Conservation (phyloP, 495 filamentous ascomycete species). For the Pyrenopolyporus hunteri region DNA sequence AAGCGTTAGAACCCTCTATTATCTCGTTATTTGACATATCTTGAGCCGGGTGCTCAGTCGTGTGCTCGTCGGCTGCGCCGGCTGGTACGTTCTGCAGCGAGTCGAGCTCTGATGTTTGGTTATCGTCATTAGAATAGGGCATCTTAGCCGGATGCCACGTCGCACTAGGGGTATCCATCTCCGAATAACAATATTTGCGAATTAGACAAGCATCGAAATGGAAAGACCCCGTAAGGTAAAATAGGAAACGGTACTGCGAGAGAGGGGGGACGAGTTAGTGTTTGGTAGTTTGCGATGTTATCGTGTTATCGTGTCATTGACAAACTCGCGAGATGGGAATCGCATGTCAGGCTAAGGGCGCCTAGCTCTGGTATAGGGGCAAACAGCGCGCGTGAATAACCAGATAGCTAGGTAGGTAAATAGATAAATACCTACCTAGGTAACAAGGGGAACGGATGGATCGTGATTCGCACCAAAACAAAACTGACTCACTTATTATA, state of each 20-base stretch:
- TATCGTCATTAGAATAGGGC: slow-evolving; percentile 52
- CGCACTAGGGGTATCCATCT: slow-evolving; percentile 49
- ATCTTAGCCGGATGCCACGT: slow-evolving; percentile 63
- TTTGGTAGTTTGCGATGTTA: slow-evolving; percentile 1
- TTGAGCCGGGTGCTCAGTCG: slow-evolving; percentile 10
- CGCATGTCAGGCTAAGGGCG: slow-evolving; percentile 25
- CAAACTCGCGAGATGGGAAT: slow-evolving; percentile 6
- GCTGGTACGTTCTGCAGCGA: slow-evolving; percentile 6
- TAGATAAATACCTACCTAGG: neutral
- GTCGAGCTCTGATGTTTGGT: slow-evolving; percentile 24
- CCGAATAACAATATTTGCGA: slow-evolving; percentile 43
- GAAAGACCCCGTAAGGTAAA: slow-evolving; percentile 30
- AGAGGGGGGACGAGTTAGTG: slow-evolving; percentile 25
- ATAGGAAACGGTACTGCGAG: slow-evolving; percentile 43
- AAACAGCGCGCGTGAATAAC: slow-evolving; percentile 15
- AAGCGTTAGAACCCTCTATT: slow-evolving; percentile 39
- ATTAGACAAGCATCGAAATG: slow-evolving; percentile 43
- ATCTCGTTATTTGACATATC: slow-evolving; percentile 41
- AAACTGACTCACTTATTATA: slow-evolving; percentile 40
- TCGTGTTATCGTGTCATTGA: slow-evolving; percentile 1
- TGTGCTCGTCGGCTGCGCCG: slow-evolving; percentile 10
- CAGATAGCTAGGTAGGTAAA: slow-evolving; percentile 1
- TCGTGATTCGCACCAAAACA: slow-evolving; percentile 6
- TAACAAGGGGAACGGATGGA: slow-evolving; percentile 6
- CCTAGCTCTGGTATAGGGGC: slow-evolving; percentile 20